Conservation (phyloP, 2,329 filamentous ascomycete genomes). For the Sarocladiaceae sp. region DNA sequence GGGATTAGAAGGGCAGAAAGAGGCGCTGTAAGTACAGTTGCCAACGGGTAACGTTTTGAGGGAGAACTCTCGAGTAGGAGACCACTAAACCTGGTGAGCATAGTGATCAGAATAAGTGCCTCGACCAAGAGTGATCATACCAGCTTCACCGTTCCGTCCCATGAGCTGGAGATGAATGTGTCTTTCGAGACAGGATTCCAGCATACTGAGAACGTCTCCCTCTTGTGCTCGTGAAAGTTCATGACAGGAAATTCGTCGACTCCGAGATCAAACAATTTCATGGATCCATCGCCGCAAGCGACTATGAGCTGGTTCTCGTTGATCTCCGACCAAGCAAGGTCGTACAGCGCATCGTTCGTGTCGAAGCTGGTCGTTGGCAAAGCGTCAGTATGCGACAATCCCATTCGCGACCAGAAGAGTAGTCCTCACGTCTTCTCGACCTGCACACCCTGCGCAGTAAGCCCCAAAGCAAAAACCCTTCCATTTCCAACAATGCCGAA, state of each 20-base stretch:
- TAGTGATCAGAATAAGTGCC: not conserved
- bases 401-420: not conserved
- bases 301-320: slow-evolving; percentile 92
- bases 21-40: slow-evolving; percentile 89
- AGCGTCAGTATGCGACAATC: not conserved
- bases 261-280: slow-evolving; percentile 88
- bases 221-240: slow-evolving; percentile 88
- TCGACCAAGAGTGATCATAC: slow-evolving; percentile 29
- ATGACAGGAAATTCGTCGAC: slow-evolving; percentile 82
- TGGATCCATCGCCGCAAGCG: slow-evolving; percentile 86
- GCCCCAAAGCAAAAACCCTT: slow-evolving; percentile 74
- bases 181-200: slow-evolving; percentile 94
- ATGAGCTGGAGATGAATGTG: slow-evolving; percentile 84
- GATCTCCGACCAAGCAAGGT: slow-evolving; percentile 90
- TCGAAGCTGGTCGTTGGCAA: slow-evolving; percentile 63
- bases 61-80: slow-evolving; percentile 69
- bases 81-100: slow-evolving; percentile 56
- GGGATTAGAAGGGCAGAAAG: slow-evolving; percentile 85
- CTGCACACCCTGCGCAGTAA: slow-evolving; percentile 79
- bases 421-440: slow-evolving; percentile 71
- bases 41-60: slow-evolving; percentile 86
- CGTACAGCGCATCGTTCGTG: slow-evolving; percentile 95
- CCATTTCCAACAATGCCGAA: slow-evolving; percentile 97
- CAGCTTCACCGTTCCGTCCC: slow-evolving; percentile 95
- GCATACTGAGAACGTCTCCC: slow-evolving; percentile 86